A percentile compares a stretch with the other conserved stretches of the same genome.
phyloP scores from a whole-genome alignment of 2,329 filamentous ascomycete species.

The Ceratocystis colombiana region DNA sequence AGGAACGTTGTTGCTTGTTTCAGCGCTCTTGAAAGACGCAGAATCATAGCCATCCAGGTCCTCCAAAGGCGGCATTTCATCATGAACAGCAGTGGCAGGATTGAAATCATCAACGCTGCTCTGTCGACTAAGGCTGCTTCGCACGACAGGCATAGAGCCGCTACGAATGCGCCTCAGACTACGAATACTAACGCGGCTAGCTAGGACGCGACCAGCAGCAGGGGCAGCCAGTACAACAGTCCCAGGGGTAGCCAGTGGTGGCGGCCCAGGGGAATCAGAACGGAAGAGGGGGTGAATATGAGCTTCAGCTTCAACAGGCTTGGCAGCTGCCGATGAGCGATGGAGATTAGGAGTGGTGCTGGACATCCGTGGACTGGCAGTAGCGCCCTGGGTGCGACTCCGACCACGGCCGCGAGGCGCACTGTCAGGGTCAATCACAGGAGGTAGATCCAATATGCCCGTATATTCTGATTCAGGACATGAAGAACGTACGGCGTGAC shows the following conservation, averaged over 20 bases:
- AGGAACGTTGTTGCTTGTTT: slow-evolving; percentile 26
- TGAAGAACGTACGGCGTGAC: not conserved
- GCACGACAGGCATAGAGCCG: slow-evolving; percentile 41
- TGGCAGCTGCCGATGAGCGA: slow-evolving; percentile 27
- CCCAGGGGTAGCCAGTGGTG: slow-evolving; percentile 55
- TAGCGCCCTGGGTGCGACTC: slow-evolving; percentile 23
- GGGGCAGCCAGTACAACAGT: slow-evolving; percentile 63
- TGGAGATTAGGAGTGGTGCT: slow-evolving; percentile 13
- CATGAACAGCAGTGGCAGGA: slow-evolving; percentile 18
- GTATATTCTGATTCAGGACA: slow-evolving; percentile 14
- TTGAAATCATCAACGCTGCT: slow-evolving; percentile 42
- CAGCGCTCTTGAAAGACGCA: slow-evolving; percentile 15
- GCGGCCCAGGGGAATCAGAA: slow-evolving; percentile 58
- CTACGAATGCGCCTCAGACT: slow-evolving; percentile 47
- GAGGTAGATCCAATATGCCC: slow-evolving; percentile 20
- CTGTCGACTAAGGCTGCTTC: slow-evolving; percentile 41
- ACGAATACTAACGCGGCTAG: slow-evolving; percentile 44
- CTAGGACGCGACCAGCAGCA: slow-evolving; percentile 41
- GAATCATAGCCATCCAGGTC: slow-evolving; percentile 13
- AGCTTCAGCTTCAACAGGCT: slow-evolving; percentile 48
- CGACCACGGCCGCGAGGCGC: slow-evolving; percentile 20
- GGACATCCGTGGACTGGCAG: slow-evolving; percentile 10
- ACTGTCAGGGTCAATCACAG: slow-evolving; percentile 21
- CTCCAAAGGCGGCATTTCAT: not conserved
- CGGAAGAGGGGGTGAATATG: slow-evolving; percentile 72